A percentile compares a stretch with the other conserved stretches of the same genome.
These are phyloP conservation scores for Fusarium clavum DNA, from an alignment of 2,329 filamentous ascomycete species.

Conservation along the genomic window DNA sequence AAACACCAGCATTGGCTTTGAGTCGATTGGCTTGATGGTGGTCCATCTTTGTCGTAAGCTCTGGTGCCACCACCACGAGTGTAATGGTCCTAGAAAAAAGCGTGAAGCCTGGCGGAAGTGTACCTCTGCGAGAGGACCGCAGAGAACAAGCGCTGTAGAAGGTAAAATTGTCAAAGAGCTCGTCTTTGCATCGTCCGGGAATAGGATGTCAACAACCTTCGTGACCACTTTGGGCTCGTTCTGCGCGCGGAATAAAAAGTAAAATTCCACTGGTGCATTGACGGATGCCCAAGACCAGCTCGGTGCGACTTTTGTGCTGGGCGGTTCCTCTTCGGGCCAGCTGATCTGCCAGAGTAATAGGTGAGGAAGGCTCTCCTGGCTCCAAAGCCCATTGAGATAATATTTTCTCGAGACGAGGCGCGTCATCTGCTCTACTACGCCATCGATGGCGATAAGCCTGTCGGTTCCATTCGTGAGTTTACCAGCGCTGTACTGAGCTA, in stretches of 20 bases:
- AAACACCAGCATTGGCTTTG: not conserved
- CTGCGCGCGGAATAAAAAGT: slow-evolving; percentile 8
- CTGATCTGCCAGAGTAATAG: not conserved
- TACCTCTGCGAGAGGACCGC: not conserved
- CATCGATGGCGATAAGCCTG: slow-evolving; percentile 7
- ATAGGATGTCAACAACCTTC: not conserved
- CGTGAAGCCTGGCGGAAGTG: not conserved
- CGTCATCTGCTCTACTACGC: slow-evolving; percentile 2
- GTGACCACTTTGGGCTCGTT: not conserved
- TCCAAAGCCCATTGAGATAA: slow-evolving; percentile 8
- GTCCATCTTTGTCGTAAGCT: not conserved
- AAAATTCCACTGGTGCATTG: not conserved
- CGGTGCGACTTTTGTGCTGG: not conserved
- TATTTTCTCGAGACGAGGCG: not conserved
- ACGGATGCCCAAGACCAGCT: slow-evolving; percentile 20
- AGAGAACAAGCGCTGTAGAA: not conserved
- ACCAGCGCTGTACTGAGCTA: slow-evolving; percentile 3
- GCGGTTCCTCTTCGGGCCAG: not conserved
- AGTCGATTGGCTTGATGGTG: not conserved
- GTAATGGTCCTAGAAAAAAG: not conserved
- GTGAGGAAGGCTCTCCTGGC: not conserved
- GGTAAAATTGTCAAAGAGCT: not conserved
- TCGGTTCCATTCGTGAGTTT: not conserved
- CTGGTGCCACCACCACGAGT: not conserved
- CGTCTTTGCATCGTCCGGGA: accelerated